Evolutionary conservation across 768 basidiomycete genomes (phyloP).

Genomic region (Lentinus brumalis): DNA sequence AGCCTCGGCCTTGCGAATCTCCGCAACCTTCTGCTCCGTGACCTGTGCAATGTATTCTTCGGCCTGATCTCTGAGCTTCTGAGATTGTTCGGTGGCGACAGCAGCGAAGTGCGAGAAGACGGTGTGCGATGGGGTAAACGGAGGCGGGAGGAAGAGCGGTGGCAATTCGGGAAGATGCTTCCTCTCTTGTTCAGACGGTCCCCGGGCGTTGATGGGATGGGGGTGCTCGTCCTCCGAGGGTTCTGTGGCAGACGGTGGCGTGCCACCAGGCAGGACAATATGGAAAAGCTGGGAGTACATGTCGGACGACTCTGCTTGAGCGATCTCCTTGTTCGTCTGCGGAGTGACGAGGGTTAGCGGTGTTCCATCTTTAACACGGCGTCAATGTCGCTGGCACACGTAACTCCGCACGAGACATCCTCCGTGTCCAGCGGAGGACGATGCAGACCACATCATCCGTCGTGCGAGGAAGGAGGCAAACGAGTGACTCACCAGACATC

Average conservation of each 20-base stretch:
- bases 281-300: slow-evolving; percentile 39
- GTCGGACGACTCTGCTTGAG: slow-evolving; percentile 28
- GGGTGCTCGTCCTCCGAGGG: slow-evolving; percentile 3
- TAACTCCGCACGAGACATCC: slow-evolving; percentile 5
- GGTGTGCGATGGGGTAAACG: slow-evolving; percentile 75
- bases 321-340: slow-evolving; percentile 30
- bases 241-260: slow-evolving; percentile 5
- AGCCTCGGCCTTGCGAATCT: slow-evolving; percentile 57
- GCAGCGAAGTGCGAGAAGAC: slow-evolving; percentile 67
- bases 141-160: slow-evolving; percentile 71
- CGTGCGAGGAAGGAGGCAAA: not conserved
- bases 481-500: slow-evolving; percentile 61
- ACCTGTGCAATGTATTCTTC: slow-evolving; percentile 60
- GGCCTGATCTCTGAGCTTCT: slow-evolving; percentile 53
- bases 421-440: not conserved
- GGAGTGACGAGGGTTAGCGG: slow-evolving; percentile 3
- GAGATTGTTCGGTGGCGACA: slow-evolving; percentile 56
- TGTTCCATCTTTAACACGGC: not conserved
- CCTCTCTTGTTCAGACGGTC: slow-evolving; percentile 31
- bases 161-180: slow-evolving; percentile 50
- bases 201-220: slow-evolving; percentile 12
- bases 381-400: slow-evolving; percentile 6
- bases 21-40: slow-evolving; percentile 53
- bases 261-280: slow-evolving; percentile 28
- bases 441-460: not conserved